Base-by-base conservation (phyloP, 495 filamentous ascomycete species). In the Penicillium angulare region DNA sequence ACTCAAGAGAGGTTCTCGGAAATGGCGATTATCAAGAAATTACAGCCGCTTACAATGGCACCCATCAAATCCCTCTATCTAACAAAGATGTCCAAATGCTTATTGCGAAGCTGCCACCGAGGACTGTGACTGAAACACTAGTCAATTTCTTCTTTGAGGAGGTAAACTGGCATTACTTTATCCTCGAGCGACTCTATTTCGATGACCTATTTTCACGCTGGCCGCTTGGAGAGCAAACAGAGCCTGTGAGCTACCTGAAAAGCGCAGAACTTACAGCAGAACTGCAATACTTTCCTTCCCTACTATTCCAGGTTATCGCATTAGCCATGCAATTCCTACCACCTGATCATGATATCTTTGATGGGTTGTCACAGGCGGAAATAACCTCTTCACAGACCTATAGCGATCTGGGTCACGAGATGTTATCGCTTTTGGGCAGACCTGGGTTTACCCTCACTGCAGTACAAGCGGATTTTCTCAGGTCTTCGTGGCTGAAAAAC, bases 291-390 rank as follows among this genome's bases (percentile, higher is more conserved):
- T 60, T 60, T 50, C 53, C 54, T 3, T 43, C 54, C 20, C 17
- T 53, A 20, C 49, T 60, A 3, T 60, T 57, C 39, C 57, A 60
- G 34, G 33, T 57, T 7, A 18, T 57, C 18, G 48, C 49, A 3
- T 44, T 50, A 20, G 35, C 54, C 3, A 22, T 57, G n/a, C 49
- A 56, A 43, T 46, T 41, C 52, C 43, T 60, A 32, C 15, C 42
- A 43, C 9, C 23, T 33, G 36, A 32, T 13, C 2, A 13, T 8
- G 29, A 13, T 8, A 2, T 8, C 7, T 13, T 32, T 2, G 13
- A 13, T n/a, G 1, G 12, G 6, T 34, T 16, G 17, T 34, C 10
- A 34, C 17, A 4, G 2, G 17, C 10, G 32, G 32, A 16, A 4
- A 34, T 13, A 10, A 5, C 10, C 5, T 6, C 13, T 34, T 34